These are phyloP conservation scores for Corinectria fuckeliana DNA, from an alignment of 2,329 filamentous ascomycete genomes.

Conservation along the genomic window DNA sequence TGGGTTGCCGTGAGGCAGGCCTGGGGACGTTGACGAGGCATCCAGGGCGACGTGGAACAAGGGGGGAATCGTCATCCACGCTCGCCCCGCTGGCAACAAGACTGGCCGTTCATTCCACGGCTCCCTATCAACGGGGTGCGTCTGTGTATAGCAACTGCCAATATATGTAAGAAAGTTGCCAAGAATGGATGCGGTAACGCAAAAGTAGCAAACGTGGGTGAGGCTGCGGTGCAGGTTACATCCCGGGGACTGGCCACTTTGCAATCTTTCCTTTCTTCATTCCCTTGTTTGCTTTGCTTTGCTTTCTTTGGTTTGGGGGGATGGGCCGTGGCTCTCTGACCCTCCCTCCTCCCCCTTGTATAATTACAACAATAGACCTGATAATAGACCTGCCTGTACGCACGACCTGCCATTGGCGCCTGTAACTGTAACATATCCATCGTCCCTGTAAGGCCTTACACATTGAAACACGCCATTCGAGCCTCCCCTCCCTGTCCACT, in stretches of 20 bases:
- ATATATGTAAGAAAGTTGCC: neutral
- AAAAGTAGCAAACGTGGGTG: neutral
- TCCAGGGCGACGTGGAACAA: too few relatives aligned
- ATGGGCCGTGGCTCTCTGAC: conserved; percentile 21
- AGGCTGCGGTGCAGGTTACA: neutral
- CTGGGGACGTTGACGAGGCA: too few relatives aligned
- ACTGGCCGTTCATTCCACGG: neutral
- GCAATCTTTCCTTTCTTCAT: conserved; percentile 8
- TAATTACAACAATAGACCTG: conserved; percentile 36
- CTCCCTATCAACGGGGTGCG: too few relatives aligned
- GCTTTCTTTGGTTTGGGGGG: conserved; percentile 31
- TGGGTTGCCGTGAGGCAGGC: too few relatives aligned
- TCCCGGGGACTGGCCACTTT: neutral
- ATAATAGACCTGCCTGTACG: conserved; percentile 36
- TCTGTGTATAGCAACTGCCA: neutral
- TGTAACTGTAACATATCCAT: conserved; percentile 40
- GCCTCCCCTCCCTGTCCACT: neutral
- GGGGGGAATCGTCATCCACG: neutral
- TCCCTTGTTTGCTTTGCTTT: conserved; percentile 23
- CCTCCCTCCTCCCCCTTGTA: conserved; percentile 34
- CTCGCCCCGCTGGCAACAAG: neutral
- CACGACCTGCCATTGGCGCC: conserved; percentile 39
- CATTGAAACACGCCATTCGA: conserved; percentile 31
- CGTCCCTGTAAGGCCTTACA: conserved; percentile 25
- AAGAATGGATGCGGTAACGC: neutral